Conservation (phyloP, 106 monocot species). For the Platanthera zijinensis region DNA sequence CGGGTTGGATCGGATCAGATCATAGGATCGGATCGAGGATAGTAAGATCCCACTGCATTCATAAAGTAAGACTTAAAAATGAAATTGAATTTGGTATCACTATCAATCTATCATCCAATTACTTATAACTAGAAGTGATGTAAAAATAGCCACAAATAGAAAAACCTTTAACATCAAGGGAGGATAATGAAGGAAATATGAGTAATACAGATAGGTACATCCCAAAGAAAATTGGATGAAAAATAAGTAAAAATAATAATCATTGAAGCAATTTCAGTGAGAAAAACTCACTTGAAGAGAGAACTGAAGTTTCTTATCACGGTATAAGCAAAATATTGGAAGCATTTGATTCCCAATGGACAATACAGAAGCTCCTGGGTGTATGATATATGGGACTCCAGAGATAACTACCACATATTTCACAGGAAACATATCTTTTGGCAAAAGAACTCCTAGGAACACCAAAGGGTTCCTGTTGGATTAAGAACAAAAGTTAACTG, state of each 20-base stretch:
- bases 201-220: background rate
- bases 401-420: conserved; percentile 90
- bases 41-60: too few species aligned
- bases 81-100: too few species aligned
- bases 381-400: conserved; percentile 63
- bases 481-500: conserved; percentile 68
- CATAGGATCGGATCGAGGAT: too few species aligned
- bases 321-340: conserved; percentile 74
- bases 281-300: conserved; percentile 66
- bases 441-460: conserved; percentile 87
- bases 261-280: background rate
- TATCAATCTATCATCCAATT: too few species aligned
- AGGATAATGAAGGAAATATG: background rate
- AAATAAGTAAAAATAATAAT: background rate
- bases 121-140: too few species aligned
- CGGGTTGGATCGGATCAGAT: too few species aligned
- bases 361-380: conserved; percentile 85
- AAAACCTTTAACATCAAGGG: background rate
- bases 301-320: conserved; percentile 90
- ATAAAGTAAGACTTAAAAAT: too few species aligned
- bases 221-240: background rate
- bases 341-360: conserved; percentile 80
- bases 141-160: too few species aligned
- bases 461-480: conserved; percentile 87
- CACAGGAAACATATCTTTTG: conserved; percentile 92